Percentiles rank a stretch among this genome's conserved stretches.
phyloP scores from a whole-genome alignment of 176 grass and related monocot genomes.

The Puccinellia tenuiflora region DNA sequence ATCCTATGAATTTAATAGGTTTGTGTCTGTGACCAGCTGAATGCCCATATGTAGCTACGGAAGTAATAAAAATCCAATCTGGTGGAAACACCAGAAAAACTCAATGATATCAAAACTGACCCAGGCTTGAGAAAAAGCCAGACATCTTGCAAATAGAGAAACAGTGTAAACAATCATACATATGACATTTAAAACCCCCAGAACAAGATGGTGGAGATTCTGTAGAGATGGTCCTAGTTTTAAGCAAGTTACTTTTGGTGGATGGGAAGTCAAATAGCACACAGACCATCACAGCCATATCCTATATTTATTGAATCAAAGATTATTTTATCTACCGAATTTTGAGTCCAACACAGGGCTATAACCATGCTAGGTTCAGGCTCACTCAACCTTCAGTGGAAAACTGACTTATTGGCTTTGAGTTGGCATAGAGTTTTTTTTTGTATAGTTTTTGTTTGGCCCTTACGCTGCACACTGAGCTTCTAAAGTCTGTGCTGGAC shows the following conservation, averaged over 20 bases:
- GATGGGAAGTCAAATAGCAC: not conserved
- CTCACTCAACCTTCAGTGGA: not conserved
- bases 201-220: not conserved
- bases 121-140: not conserved
- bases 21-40: not conserved
- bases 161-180: not conserved
- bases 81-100: not conserved
- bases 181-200: not conserved
- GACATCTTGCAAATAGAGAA: not conserved
- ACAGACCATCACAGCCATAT: not conserved
- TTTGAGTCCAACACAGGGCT: not conserved
- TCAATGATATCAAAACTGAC: not conserved
- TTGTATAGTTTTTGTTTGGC: not conserved
- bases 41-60: not conserved
- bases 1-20: not conserved
- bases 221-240: not conserved
- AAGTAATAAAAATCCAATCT: not conserved
- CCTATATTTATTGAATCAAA: not conserved
- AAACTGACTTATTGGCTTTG: not conserved
- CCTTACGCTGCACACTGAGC: not conserved
- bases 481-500: not conserved
- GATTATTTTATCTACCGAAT: not conserved
- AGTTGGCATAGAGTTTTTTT: conserved; percentile 15
- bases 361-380: not conserved
- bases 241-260: not conserved